Evolutionary conservation across 2,329 filamentous ascomycete genomes (phyloP), one percentile per base, ranked within the genome.

Genomic region (Fusarium beomiforme): DNA sequence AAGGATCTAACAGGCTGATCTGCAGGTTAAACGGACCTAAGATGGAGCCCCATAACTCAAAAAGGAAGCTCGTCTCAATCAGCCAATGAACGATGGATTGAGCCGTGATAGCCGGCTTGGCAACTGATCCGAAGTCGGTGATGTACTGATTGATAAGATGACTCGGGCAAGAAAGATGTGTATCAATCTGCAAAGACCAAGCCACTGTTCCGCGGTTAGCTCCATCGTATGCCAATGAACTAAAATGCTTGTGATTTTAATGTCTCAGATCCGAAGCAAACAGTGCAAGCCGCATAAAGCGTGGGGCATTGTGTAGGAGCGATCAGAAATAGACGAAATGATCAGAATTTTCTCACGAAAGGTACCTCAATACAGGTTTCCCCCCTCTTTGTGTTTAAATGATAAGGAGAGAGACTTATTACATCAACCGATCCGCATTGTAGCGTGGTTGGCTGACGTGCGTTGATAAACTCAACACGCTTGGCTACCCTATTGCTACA

Each of bases 101-200:
- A 23, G 46, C 66, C 66, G 66, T 33, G 21, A 59, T 69, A 64
- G 17, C 66, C 58, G 66, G 51, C 66, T 69, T 68, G 58, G 66
- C 66, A 39, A 46, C 5, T 24, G 26, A 36, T 69, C 64, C 51
- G 64, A 64, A 34, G 64, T 69, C 59, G 64, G 66, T 43, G 44
- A 36, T 56, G 39, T 34, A 44, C 58, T 69, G 66, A 69, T 69
- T 69, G 66, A 69, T 69, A 69, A 69, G 66, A 63, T 68, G 46
- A 49, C 21, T 6, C 6, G 11, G 43, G 19, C 43, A 57, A 37
- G 37, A 34, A 34, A 33, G 19, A 29, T n/a, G 17, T 33, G 10
- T 37, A 63, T 63, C 56, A 50, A 61, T 33, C 60, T 61, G 56
- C 24, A 61, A 16, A n/a, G 19, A 44, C 44, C 31, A 33, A 44